Conservation (phyloP, 345 rosid genomes). For the Turritis glabra region DNA sequence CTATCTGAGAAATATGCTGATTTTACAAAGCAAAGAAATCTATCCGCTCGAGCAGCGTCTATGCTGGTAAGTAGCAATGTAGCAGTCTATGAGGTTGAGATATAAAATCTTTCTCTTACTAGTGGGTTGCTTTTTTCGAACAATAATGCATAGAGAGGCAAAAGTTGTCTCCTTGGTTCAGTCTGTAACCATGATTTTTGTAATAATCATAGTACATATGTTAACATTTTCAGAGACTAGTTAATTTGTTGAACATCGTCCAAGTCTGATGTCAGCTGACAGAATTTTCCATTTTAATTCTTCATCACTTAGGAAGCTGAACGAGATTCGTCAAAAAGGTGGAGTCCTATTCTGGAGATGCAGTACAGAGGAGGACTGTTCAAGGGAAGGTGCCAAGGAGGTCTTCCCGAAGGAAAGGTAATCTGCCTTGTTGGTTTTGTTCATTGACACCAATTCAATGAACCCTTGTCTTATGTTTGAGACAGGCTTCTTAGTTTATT, state of each 20-base stretch:
- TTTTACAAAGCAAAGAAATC: slow-evolving; percentile 64
- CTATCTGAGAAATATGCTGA: slow-evolving; percentile 61
- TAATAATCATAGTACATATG: background rate
- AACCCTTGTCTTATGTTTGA: background rate
- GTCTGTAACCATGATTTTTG: slow-evolving; percentile 7
- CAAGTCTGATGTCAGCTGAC: slow-evolving; percentile 4
- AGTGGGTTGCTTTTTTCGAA: background rate
- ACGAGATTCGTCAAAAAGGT: slow-evolving; percentile 74
- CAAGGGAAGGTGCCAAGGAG: slow-evolving; percentile 89
- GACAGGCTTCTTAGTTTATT: slow-evolving; percentile 22
- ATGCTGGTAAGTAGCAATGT: slow-evolving; percentile 73
- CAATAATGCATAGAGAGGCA: background rate
- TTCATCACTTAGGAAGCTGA: slow-evolving; percentile 71
- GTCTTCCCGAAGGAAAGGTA: slow-evolving; percentile 99
- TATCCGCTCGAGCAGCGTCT: slow-evolving; percentile 88
- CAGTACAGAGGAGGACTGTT: slow-evolving; percentile 89
- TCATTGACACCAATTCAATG: background rate
- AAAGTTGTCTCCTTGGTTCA: background rate
- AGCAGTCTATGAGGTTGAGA: background rate
- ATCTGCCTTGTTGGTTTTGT: background rate
- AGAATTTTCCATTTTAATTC: slow-evolving; percentile 11
- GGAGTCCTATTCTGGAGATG: slow-evolving; percentile 85
- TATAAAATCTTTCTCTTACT: background rate
- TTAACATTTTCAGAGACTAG: background rate
- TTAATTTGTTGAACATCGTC: background rate